Evolutionary conservation across 2,329 filamentous ascomycete species (phyloP), one percentile per base, ranked within the genome.

Genomic region (Aspergillus fumigatus): DNA sequence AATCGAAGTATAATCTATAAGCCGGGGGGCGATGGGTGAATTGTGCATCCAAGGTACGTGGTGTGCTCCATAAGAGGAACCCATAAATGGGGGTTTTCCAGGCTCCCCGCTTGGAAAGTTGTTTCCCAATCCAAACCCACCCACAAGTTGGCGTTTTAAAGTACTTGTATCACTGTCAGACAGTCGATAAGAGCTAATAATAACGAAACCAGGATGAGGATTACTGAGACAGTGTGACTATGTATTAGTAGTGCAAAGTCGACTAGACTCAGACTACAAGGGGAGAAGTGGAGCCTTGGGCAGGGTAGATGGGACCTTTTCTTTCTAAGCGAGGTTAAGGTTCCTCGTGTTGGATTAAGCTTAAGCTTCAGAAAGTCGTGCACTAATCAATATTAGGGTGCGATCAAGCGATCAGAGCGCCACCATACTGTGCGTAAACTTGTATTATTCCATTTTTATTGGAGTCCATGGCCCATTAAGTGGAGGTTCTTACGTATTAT

Each of bases 291-390:
- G 56, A 52, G 43, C 55, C 55, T 51, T 56, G 51, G 50, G 51
- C 26, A 23, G 50, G 55, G 59, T 62, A 59, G 61, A 65, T 59
- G 55, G 57, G 56, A 53, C 51, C 53, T 49, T 49, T 17, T 41
- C 56, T 64, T 59, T 66, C 64, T 71, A 71, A 70, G 67, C 69
- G 67, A 70, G 68, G 65, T 70, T 70, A 71, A 69, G 67, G 65
- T 71, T 71, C 71, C 71, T 73, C 71, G 72, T 73, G 73, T 75
- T 67, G 70, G 71, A 73, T 75, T 75, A 75, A 75, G 72, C 73
- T 75, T 75, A 75, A 75, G 71, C 70, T 74, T 70, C 69, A 63
- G 60, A 62, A 66, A 69, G 67, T 65, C 60, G 61, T 64, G 65
- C 69, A 68, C 70, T 70, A 73, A 68, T 65, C 64, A 62, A 52